Conservation (phyloP, 2,329 filamentous ascomycete species). For the Botryotinia globosa region DNA sequence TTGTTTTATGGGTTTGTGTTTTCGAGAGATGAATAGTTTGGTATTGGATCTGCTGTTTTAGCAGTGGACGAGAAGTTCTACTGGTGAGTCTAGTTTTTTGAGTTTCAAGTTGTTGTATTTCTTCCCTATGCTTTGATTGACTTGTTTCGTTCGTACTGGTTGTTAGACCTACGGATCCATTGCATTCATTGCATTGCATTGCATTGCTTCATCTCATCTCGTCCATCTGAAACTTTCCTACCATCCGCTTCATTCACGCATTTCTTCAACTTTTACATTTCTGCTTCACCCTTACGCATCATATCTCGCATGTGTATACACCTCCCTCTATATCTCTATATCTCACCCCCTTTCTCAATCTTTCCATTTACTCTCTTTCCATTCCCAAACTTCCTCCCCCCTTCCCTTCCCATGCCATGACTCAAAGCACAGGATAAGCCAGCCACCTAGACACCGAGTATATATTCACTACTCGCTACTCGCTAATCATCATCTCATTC, state of each 20-base stretch:
- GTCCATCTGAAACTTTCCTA: not conserved
- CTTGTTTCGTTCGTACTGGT: not conserved
- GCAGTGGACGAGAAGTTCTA: not conserved
- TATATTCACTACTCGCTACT: not conserved
- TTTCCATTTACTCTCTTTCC: not conserved
- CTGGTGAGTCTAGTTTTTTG: not conserved
- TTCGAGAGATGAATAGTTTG: not conserved
- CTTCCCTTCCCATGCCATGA: too few species aligned
- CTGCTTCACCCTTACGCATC: accelerated
- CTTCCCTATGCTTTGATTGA: accelerated
- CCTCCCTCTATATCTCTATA: not conserved
- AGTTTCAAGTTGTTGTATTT: not conserved
- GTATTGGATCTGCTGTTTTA: not conserved
- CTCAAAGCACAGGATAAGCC: not conserved
- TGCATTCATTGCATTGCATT: too few species aligned
- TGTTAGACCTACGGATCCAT: not conserved
- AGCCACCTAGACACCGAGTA: too few species aligned
- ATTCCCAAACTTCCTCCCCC: accelerated
- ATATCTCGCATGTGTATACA: not conserved
- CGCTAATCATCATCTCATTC: not conserved
- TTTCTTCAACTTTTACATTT: not conserved
- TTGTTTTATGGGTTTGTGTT: not conserved
- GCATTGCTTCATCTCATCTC: not conserved
- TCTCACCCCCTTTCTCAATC: accelerated
- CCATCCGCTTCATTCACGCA: not conserved